A percentile compares a stretch with the other conserved stretches of the same genome.
Evolutionary conservation across 176 grass and related monocot genomes (phyloP).

Genomic region (Carex kokanica): DNA sequence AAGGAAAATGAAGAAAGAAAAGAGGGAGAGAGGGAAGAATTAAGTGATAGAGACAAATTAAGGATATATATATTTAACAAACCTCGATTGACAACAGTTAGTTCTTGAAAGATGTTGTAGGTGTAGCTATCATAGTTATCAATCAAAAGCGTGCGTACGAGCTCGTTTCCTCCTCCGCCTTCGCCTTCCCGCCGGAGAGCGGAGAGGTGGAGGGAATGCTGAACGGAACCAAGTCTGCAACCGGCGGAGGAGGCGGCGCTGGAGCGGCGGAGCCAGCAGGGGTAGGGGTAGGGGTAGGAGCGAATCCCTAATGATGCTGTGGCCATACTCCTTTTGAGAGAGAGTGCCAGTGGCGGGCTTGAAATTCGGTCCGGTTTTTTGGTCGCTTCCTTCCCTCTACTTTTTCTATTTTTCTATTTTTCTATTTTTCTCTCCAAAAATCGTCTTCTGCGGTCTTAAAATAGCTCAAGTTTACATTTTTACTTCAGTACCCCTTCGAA

Average conservation of each 20-base stretch:
- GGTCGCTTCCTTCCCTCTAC: not conserved
- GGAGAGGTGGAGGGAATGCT: not conserved
- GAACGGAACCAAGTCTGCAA: not conserved
- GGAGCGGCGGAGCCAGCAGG: not conserved
- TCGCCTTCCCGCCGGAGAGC: conserved; percentile 15
- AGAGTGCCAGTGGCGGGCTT: conserved; percentile 21
- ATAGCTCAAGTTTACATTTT: not conserved
- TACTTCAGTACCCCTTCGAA: not conserved
- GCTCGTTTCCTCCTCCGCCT: not conserved
- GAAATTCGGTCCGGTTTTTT: conserved; percentile 10
- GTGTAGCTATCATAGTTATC: conserved; percentile 99
- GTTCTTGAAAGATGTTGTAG: conserved; percentile 95
- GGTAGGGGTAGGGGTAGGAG: not conserved
- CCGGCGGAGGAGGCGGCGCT: not conserved
- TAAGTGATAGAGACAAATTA: not conserved
- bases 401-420: not conserved
- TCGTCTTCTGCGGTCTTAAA: not conserved
- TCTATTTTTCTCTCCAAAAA: not conserved
- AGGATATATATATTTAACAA: conserved; percentile 11
- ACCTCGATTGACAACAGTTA: conserved; percentile 89
- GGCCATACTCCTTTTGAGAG: conserved; percentile 15
- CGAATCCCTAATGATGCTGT: conserved; percentile 4
- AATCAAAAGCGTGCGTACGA: conserved; percentile 79
- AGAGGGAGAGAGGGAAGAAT: not conserved
- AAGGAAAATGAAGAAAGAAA: not conserved